Percentiles rank a stretch among this genome's conserved stretches.
Conservation (phyloP, 1,284 basidiomycete species). For the Ganoderma lingzhi region DNA sequence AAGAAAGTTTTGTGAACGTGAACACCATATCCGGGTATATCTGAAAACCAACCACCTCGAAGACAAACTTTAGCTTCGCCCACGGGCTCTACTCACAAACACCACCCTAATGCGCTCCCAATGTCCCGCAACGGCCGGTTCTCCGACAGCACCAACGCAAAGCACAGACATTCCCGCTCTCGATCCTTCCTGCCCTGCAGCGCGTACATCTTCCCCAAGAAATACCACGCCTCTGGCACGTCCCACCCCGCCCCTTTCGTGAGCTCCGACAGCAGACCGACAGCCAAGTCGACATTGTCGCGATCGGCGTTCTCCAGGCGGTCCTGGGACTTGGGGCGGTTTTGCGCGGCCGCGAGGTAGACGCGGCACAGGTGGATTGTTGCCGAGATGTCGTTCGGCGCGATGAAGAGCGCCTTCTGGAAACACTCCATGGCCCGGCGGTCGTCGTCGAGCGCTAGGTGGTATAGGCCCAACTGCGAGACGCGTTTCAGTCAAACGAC, state of each 20-base stretch:
- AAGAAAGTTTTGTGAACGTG: not conserved
- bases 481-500: not conserved
- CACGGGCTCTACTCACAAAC: constrained; percentile 50
- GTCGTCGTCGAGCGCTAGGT: constrained; percentile 63
- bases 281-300: constrained; percentile 78
- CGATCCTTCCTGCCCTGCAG: constrained; percentile 74
- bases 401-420: constrained; percentile 85
- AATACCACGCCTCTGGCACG: constrained; percentile 92
- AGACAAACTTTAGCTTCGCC: not conserved
- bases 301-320: constrained; percentile 38
- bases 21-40: constrained; percentile 5
- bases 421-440: constrained; percentile 78
- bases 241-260: constrained; percentile 84
- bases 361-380: constrained; percentile 80
- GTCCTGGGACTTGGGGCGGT: constrained; percentile 34
- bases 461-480: constrained; percentile 78
- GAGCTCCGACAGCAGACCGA: constrained; percentile 69
- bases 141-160: constrained; percentile 79
- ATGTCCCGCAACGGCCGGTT: constrained; percentile 71
- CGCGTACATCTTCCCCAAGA: constrained; percentile 82
- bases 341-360: constrained; percentile 61
- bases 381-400: constrained; percentile 79
- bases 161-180: constrained; percentile 79
- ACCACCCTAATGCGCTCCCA: constrained; percentile 72
- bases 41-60: not conserved